Base-by-base conservation (phyloP, 257 asterid species). In the Fraxinus pennsylvanica region DNA sequence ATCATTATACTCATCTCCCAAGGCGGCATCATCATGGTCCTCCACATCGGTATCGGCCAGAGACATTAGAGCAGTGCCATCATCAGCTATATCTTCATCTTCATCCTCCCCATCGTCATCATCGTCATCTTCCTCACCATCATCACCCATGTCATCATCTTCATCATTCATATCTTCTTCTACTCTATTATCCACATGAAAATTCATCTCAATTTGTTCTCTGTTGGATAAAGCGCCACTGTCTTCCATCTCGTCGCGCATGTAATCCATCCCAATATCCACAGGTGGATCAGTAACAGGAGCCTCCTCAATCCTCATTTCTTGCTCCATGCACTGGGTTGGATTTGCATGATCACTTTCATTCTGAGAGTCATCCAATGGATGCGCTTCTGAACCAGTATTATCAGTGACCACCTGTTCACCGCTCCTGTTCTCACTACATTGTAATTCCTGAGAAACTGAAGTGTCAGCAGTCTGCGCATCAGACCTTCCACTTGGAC, bases 1-100 rank as follows among this genome's bases (percentile, higher is more conserved):
- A 84, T 93, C 98, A 86, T 89, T 91, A 78, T 88, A 95, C 75
- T 93, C 99, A 77, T 91, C 98, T 54, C 96, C 97, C 85, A 95
- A 75, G 80, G 94, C 99, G 82, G 92, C 54, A 79, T 93, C 99
- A 80, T 95, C 99, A 80, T 90, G 98, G 73, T 95, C 99, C 77
- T 95, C 99, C 85, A 87, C 96, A 85, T 95, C 99, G 73, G 99
- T 92, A 86, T 95, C 99, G 77, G 97, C 99, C 83, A 95, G 85
- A 76, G 99, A 92, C 99, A 95, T 93, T 80, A 95, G 72, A 82
- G 93, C 97, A 41, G 96, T 88, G 79, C 96, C 97, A 74, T 90
- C 99, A 82, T 88, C 98, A 76, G 88, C 98, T 82, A 91, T 91
- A 81, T 93, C 98, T 73, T 92, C 99, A 84, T 93, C 97, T 82